Evolutionary conservation across 2,329 filamentous ascomycete species (phyloP).

Genomic region (Phyllosticta citrichinensis): DNA sequence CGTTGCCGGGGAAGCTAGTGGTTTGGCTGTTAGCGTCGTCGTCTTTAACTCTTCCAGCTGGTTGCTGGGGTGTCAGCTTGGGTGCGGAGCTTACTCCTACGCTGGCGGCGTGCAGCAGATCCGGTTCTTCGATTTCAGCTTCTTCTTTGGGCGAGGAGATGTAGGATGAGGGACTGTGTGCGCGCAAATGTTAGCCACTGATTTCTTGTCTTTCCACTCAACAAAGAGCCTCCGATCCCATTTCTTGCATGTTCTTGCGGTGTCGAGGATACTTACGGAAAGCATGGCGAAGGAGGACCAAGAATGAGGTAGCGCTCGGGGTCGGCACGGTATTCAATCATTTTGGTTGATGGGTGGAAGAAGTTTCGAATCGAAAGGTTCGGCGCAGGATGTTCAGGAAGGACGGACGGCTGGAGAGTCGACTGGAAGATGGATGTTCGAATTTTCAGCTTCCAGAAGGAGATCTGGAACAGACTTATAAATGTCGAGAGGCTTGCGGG

Average conservation of each 20-base stretch:
- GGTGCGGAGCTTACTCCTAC: not conserved
- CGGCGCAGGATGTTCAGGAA: not conserved
- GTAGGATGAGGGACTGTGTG: not conserved
- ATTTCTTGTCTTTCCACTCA: not conserved
- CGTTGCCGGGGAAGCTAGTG: not conserved
- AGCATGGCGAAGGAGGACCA: not conserved
- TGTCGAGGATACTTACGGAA: not conserved
- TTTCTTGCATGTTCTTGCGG: not conserved
- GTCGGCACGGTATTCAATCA: not conserved
- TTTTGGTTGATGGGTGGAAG: not conserved
- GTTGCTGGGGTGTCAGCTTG: not conserved
- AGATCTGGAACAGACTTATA: not conserved
- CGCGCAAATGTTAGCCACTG: not conserved
- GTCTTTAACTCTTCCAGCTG: not conserved
- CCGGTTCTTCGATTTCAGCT: not conserved
- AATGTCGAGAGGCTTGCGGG: not conserved
- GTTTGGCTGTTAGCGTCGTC: not conserved
- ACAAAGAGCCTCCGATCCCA: not conserved
- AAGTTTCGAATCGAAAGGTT: not conserved
- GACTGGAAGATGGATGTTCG: not conserved
- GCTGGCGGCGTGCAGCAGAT: not conserved
- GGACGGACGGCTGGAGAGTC: not conserved
- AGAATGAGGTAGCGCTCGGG: not conserved
- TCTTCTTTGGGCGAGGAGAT: not conserved
- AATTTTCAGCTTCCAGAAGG: not conserved